Conservation (phyloP, 768 basidiomycete genomes). For the Tulasnella sp. region DNA sequence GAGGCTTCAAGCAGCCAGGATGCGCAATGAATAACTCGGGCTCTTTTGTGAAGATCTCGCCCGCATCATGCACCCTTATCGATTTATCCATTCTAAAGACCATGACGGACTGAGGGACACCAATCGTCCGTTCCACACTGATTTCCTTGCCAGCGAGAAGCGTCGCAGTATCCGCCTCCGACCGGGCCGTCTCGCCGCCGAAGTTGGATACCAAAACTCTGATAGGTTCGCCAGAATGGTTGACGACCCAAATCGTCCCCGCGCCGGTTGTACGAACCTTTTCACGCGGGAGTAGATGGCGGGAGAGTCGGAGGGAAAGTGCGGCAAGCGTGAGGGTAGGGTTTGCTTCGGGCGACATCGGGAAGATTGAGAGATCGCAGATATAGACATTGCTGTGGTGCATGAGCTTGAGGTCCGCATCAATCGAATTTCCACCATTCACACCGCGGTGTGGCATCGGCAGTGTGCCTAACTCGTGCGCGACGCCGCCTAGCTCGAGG, state of each 20-base stretch:
- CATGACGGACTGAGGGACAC: neutral
- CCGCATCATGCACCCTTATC: too few species aligned
- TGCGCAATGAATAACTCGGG: neutral
- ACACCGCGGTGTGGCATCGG: slow-evolving; percentile 18
- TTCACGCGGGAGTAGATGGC: neutral
- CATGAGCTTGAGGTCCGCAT: slow-evolving; percentile 20
- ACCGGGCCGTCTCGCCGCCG: too few species aligned
- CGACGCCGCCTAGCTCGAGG: slow-evolving; percentile 24
- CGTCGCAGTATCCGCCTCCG: neutral
- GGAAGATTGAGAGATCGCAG: slow-evolving; percentile 27
- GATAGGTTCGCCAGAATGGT: neutral
- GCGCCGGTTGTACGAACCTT: too few species aligned
- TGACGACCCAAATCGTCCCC: neutral
- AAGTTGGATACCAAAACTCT: neutral
- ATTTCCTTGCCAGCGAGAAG: neutral
- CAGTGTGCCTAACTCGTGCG: slow-evolving; percentile 25
- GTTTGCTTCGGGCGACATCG: slow-evolving; percentile 25
- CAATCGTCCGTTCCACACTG: neutral
- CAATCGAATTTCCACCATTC: neutral
- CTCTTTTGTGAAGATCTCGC: neutral
- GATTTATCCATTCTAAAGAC: neutral
- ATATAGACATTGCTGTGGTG: slow-evolving; percentile 20
- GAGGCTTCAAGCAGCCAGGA: neutral
- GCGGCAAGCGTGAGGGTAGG: slow-evolving; percentile 25
- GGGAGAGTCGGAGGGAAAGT: slow-evolving; percentile 24